Base-by-base conservation (phyloP, 495 filamentous ascomycete genomes). In the Barbatosphaeria neglecta region DNA sequence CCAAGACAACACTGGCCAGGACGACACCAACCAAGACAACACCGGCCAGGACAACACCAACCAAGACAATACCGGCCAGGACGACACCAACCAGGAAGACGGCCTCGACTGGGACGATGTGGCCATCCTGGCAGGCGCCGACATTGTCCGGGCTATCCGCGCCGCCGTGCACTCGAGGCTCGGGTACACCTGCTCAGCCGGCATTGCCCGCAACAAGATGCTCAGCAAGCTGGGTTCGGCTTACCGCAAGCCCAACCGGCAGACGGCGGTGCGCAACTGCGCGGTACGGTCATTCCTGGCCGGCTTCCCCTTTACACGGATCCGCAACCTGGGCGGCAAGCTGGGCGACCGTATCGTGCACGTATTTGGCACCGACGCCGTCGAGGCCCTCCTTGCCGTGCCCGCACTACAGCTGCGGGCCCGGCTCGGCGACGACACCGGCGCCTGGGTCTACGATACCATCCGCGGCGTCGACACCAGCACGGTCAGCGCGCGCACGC, bases 41-140 rank as follows among this genome's bases (percentile, higher is more conserved):
- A n/a, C n/a, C n/a, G n/a, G n/a, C n/a, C n/a, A n/a, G n/a, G n/a
- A n/a, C n/a, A n/a, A n/a, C n/a, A n/a, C n/a, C n/a, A n/a, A n/a
- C n/a, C n/a, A n/a, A n/a, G n/a, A n/a, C n/a, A n/a, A n/a, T n/a
- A n/a, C n/a, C n/a, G n/a, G n/a, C 57, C 62, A 90, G 45, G 81
- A 88, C 54, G 63, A 75, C 33, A 72, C 74, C 11, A 80, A 90
- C 4, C 87, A 90, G 56, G 75, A 84, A 38, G 82, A 86, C 55
- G 81, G 90, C 59, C 87, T 86, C 4, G 89, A 95, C 63, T 98
- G 93, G 93, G 92, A 98, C 66, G 90, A 97, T 67, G 74, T 97
- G 55, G 85, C 79, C 15, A 86, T 94, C 58, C 67, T 84, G 19
- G 75, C 95, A 48, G 90, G 84, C 0, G 85, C 87, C 8, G 87